Percentiles rank a stretch among this genome's conserved stretches.
These are phyloP conservation scores for Geosmithia morbida DNA, from an alignment of 2,329 filamentous ascomycete species.

Conservation along the genomic window DNA sequence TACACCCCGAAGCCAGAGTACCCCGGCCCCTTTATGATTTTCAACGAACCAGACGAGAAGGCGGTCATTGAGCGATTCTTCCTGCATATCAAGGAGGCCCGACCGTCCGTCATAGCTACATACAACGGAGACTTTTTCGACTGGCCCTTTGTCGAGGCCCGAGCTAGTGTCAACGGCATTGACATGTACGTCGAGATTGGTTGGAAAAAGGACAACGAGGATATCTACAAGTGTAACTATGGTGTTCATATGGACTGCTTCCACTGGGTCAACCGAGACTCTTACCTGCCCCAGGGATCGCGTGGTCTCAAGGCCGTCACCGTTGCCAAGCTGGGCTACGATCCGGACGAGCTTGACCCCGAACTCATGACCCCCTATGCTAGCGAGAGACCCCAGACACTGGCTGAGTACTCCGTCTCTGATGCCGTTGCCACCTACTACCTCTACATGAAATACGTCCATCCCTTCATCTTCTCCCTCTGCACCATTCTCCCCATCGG, in stretches of 20 bases:
- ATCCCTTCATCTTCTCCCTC: constrained; percentile 96
- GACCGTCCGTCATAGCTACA: constrained; percentile 95
- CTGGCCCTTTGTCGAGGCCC: constrained; percentile 95
- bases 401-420: constrained; percentile 96
- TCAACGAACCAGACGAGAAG: constrained; percentile 94
- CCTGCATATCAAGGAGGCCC: constrained; percentile 83
- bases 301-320: constrained; percentile 95
- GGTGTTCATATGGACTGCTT: constrained; percentile 99
- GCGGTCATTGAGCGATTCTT: constrained; percentile 83
- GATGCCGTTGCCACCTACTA: constrained; percentile 99
- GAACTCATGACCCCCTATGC: constrained; percentile 95
- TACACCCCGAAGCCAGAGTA: constrained; percentile 98
- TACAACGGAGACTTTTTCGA: constrained; percentile 99
- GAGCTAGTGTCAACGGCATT: constrained; percentile 86
- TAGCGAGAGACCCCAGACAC: constrained; percentile 75
- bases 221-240: constrained; percentile 92
- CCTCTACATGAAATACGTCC: constrained; percentile 99
- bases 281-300: constrained; percentile 92
- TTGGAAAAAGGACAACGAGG: constrained; percentile 87
- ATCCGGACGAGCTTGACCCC: constrained; percentile 93
- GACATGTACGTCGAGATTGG: constrained; percentile 99
- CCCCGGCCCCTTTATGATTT: constrained; percentile 88
- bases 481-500: constrained; percentile 92
- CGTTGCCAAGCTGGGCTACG: constrained; percentile 93
- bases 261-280: constrained; percentile 97